A percentile compares a stretch with the other conserved stretches of the same genome.
These are phyloP conservation scores for Suhomyces vadensis DNA, from an alignment of 805 yeast species.

Conservation along the genomic window DNA sequence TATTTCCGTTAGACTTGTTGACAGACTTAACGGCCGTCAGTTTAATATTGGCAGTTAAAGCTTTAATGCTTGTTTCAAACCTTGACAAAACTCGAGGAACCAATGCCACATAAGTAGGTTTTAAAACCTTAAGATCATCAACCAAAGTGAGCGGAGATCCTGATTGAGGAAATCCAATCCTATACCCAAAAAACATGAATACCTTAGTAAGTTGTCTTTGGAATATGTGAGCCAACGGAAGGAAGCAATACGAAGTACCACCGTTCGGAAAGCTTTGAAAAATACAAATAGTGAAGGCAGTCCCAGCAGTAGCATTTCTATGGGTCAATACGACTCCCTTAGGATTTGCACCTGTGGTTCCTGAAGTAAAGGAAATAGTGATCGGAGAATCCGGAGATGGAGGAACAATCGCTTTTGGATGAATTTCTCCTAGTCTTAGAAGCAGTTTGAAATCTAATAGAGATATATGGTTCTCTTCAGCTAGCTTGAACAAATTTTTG, in stretches of 20 bases:
- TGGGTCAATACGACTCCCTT: conserved; percentile 28
- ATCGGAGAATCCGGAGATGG: conserved; percentile 18
- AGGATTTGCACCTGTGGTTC: conserved; percentile 28
- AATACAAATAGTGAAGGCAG: conserved; percentile 10
- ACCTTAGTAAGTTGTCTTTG: conserved; percentile 29
- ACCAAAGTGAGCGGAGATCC: conserved; percentile 23
- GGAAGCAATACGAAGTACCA: conserved; percentile 19
- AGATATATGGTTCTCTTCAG: conserved; percentile 22
- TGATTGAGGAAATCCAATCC: conserved; percentile 24
- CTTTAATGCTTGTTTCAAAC: conserved; percentile 25
- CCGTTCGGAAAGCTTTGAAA: conserved; percentile 2
- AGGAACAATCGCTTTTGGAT: conserved; percentile 18
- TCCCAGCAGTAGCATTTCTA: conserved; percentile 20
- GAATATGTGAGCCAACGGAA: conserved; percentile 41
- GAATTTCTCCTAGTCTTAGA: conserved; percentile 20
- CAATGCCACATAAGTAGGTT: conserved; percentile 24
- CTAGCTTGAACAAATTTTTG: conserved; percentile 12
- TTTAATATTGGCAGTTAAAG: conserved; percentile 21
- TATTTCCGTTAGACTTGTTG: neutral
- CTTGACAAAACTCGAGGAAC: conserved; percentile 30
- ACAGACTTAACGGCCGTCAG: conserved; percentile 14
- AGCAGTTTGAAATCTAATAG: conserved; percentile 21
- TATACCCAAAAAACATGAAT: conserved; percentile 25
- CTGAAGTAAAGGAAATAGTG: conserved; percentile 29
- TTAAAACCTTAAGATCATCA: conserved; percentile 24